These are phyloP conservation scores for Apiospora rasikravindrae DNA, from an alignment of 2,329 filamentous ascomycete genomes.

Conservation along the genomic window DNA sequence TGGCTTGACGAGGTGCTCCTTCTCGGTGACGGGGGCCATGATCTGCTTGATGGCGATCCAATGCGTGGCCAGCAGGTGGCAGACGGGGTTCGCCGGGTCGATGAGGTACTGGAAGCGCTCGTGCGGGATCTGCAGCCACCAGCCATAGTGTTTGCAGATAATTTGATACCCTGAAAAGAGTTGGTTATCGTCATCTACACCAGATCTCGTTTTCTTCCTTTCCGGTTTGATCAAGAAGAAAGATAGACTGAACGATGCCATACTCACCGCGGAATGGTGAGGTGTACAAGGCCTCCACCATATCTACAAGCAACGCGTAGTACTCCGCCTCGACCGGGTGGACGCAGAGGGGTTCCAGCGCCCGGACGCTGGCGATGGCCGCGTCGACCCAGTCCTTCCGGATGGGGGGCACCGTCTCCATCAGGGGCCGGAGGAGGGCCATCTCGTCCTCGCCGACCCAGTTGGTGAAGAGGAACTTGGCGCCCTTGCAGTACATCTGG, in stretches of 20 bases:
- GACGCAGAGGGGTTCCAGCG: conserved; percentile 50
- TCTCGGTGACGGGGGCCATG: conserved; percentile 54
- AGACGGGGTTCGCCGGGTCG: conserved; percentile 51
- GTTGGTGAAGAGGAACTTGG: conserved; percentile 56
- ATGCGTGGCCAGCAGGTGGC: conserved; percentile 55
- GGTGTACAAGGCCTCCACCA: conserved; percentile 57
- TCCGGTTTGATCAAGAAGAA: too few relatives aligned
- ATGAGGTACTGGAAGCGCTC: conserved; percentile 56
- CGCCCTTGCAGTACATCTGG: conserved; percentile 57
- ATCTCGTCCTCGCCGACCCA: conserved; percentile 48
- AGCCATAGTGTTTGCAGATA: conserved; percentile 56
- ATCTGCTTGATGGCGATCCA: conserved; percentile 62
- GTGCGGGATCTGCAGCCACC: conserved; percentile 65
- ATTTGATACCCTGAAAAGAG: conserved; percentile 52
- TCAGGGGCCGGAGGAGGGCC: conserved; percentile 48
- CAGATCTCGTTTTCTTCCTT: background rate
- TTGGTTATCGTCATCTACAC: background rate
- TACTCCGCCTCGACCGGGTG: conserved; percentile 52
- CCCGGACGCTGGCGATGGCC: conserved; percentile 50
- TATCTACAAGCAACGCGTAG: conserved; percentile 48
- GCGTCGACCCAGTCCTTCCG: conserved; percentile 50
- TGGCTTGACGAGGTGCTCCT: conserved; percentile 38
- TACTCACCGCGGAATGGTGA: conserved; percentile 58
- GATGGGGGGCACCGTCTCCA: conserved; percentile 53
- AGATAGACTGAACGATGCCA: background rate